A percentile compares a stretch with the other conserved stretches of the same genome.
phyloP scores from a whole-genome alignment of 23 red algal species.

The Gracilaria caudata region DNA sequence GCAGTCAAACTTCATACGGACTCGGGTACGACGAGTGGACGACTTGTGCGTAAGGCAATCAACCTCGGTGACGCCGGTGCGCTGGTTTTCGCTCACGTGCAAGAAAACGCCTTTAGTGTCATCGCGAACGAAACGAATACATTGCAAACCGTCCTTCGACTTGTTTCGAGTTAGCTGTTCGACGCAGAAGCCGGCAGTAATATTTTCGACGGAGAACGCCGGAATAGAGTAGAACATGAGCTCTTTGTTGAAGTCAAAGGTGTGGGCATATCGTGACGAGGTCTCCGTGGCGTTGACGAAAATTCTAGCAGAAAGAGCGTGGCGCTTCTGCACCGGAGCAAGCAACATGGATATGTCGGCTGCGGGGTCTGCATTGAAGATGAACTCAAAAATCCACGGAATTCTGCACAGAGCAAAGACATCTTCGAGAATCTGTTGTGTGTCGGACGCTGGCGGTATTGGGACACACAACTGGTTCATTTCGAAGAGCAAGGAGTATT shows the following conservation, averaged over 20 bases:
- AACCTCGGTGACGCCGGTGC: slow-evolving; percentile 61
- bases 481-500: not conserved
- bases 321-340: slow-evolving; percentile 64
- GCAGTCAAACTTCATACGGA: slow-evolving; percentile 74
- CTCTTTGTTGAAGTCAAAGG: slow-evolving; percentile 74
- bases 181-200: slow-evolving; percentile 73
- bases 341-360: slow-evolving; percentile 76
- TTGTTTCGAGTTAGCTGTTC: slow-evolving; percentile 44
- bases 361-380: slow-evolving; percentile 67
- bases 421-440: slow-evolving; percentile 61
- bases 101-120: slow-evolving; percentile 57
- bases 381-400: slow-evolving; percentile 76
- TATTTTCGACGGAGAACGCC: slow-evolving; percentile 65
- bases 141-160: slow-evolving; percentile 43
- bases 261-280: slow-evolving; percentile 61
- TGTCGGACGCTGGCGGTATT: slow-evolving; percentile 57
- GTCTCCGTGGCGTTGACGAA: slow-evolving; percentile 70
- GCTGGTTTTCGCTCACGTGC: slow-evolving; percentile 58
- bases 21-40: slow-evolving; percentile 54
- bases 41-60: slow-evolving; percentile 64
- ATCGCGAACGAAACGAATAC: slow-evolving; percentile 72
- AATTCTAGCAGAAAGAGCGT: slow-evolving; percentile 60
- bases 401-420: slow-evolving; percentile 63
- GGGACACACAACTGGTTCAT: slow-evolving; percentile 76
- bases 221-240: slow-evolving; percentile 76